Evolutionary conservation across 306 rosid genomes (phyloP).

Genomic region (Delonix regia): DNA sequence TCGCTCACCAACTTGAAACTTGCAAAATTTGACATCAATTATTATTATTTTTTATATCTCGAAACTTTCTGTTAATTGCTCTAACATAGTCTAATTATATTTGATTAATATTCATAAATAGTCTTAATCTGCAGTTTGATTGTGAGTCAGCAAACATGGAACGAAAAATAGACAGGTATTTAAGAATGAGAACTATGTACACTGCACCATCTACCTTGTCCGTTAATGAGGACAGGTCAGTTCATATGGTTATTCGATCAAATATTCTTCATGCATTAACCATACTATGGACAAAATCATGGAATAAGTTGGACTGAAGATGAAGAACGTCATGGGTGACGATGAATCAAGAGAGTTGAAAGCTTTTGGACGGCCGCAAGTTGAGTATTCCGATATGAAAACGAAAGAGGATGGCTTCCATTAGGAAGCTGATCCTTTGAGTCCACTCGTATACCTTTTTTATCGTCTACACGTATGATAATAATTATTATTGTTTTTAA

Average conservation of each 20-base stretch:
- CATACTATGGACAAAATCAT: not conserved
- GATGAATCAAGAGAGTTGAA: not conserved
- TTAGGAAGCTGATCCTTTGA: not conserved
- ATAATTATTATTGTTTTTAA: not conserved
- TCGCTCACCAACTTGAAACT: not conserved
- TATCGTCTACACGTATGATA: not conserved
- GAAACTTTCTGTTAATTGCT: not conserved
- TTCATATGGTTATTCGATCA: not conserved
- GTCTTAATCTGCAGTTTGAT: not conserved
- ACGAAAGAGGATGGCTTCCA: not conserved
- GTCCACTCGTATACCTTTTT: not conserved
- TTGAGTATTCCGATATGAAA: not conserved
- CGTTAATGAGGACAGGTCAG: not conserved
- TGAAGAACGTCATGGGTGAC: slow-evolving; percentile 15
- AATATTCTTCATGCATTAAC: not conserved
- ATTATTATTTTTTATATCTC: not conserved
- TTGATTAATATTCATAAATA: not conserved
- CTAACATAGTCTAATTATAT: not conserved
- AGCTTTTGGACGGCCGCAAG: not conserved
- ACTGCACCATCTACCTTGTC: not conserved
- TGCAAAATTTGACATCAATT: not conserved
- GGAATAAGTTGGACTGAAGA: not conserved
- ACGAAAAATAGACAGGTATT: not conserved
- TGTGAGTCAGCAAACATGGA: not conserved
- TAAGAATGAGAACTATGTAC: not conserved